These are phyloP conservation scores for Fragaria vesca DNA, from an alignment of 306 rosid genomes.

Conservation along the genomic window DNA sequence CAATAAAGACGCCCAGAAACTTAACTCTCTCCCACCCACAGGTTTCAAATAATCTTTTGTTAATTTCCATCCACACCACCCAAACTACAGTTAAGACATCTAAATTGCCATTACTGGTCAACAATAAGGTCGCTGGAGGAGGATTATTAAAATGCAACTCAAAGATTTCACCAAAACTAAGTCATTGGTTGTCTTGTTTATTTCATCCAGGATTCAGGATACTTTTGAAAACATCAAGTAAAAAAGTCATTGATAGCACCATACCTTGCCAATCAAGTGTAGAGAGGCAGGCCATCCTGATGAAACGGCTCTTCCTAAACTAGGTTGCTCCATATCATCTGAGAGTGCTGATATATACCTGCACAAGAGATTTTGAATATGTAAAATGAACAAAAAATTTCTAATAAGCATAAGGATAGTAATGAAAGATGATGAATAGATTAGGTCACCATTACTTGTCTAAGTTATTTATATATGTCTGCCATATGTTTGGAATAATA, in stretches of 20 bases:
- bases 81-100: neutral
- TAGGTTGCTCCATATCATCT: constrained; percentile 54
- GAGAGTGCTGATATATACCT: constrained; percentile 93
- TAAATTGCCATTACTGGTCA: neutral
- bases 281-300: constrained; percentile 89
- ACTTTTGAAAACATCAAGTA: neutral
- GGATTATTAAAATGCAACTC: neutral
- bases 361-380: constrained; percentile 13
- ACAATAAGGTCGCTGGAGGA: neutral
- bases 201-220: too few species aligned
- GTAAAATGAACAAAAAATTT: neutral
- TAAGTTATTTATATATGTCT: constrained; percentile 13
- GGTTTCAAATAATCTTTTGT: too few species aligned
- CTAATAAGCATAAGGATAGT: neutral
- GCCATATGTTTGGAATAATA: constrained; percentile 22
- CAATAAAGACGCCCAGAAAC: too few species aligned
- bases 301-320: constrained; percentile 62
- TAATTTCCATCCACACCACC: too few species aligned
- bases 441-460: neutral
- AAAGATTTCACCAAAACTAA: neutral
- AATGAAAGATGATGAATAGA: neutral
- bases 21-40: too few species aligned
- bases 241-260: constrained; percentile 4
- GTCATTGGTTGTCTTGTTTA: neutral
- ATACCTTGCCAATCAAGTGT: constrained; percentile 97